Evolutionary conservation across 2,329 filamentous ascomycete genomes (phyloP), one percentile per base, ranked within the genome.

Genomic region (Penicillium frequentans): DNA sequence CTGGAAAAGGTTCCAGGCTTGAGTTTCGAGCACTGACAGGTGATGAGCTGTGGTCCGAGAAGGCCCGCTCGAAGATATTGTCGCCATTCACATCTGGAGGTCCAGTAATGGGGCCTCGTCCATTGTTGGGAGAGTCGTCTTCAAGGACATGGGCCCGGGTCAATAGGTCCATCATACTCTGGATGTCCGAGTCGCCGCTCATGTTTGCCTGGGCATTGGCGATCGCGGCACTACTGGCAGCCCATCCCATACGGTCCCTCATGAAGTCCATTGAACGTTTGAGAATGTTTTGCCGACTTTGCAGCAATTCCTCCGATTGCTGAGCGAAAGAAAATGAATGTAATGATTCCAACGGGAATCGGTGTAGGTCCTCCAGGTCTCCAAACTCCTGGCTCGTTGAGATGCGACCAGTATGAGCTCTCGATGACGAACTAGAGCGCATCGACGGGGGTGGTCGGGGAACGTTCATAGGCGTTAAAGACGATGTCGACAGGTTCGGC

Each of bases 291-390:
- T 98, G 93, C 54, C 95, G 89, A 73, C 86, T 96, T 72, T 96
- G 90, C 55, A 98, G 82, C 61, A 91, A 87, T 61, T 98, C 93
- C 70, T 96, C 93, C 3, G 93, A 93, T 75, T 96, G 93, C 66
- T 96, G 91, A 42, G 95, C 91, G 74, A 99, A 99, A 13, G 93
- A 98, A 78, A 99, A 99, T 1, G 95, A 99, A 75, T 99, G 95
- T 47, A 99, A 80, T 6, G 95, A 99, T 73, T 99, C 95, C 66
- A 91, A 91, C 1, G 95, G 93, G 72, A 99, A 99, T 50, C 93
- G 88, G 46, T 88, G 88, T 46, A 99, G 84, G 71, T 99, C 95
- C 79, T 98, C 95, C 43, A 90, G 68, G 7, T 78, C 85, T 24
- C 91, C 91, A 23, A 91, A 92, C 21, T 82, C 80, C 24, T 88